Percentiles rank a stretch among this genome's conserved stretches.
These are phyloP conservation scores for Alternaria rosae DNA, from an alignment of 2,329 filamentous ascomycete genomes.

Conservation along the genomic window DNA sequence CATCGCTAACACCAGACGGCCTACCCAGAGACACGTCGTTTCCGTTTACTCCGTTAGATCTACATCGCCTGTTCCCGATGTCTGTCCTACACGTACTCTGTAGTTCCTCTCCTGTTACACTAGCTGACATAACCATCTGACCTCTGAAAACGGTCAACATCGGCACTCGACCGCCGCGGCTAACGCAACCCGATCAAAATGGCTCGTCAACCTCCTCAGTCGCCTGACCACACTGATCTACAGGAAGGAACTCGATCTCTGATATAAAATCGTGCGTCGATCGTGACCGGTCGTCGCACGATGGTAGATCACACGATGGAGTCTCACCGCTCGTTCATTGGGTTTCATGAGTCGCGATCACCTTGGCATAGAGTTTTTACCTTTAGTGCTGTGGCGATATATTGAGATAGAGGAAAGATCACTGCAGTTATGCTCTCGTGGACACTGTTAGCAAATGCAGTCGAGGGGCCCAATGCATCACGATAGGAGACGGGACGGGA, in stretches of 20 bases:
- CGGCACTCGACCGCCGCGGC: not conserved
- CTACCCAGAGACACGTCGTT: not conserved
- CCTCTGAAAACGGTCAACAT: conserved; percentile 1
- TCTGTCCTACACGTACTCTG: not conserved
- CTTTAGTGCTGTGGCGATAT: not conserved
- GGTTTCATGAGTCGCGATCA: not conserved
- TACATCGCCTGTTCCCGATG: not conserved
- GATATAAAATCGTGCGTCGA: not conserved
- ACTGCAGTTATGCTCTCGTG: not conserved
- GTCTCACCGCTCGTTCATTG: conserved; percentile 1
- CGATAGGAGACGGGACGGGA: not conserved
- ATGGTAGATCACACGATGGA: not conserved
- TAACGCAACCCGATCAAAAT: not conserved
- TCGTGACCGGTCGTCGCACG: not conserved
- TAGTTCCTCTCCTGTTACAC: not conserved
- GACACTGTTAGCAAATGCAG: not conserved
- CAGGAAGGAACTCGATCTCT: not conserved
- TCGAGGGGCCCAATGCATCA: not conserved
- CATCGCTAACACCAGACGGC: not conserved
- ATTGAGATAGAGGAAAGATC: not conserved
- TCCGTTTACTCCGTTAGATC: not conserved
- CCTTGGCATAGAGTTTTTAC: not conserved
- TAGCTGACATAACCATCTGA: not conserved
- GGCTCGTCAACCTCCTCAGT: not conserved
- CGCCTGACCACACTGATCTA: conserved; percentile 4